These are phyloP conservation scores for Stipa capillata DNA, from an alignment of 176 grass and related monocot genomes.

Conservation along the genomic window DNA sequence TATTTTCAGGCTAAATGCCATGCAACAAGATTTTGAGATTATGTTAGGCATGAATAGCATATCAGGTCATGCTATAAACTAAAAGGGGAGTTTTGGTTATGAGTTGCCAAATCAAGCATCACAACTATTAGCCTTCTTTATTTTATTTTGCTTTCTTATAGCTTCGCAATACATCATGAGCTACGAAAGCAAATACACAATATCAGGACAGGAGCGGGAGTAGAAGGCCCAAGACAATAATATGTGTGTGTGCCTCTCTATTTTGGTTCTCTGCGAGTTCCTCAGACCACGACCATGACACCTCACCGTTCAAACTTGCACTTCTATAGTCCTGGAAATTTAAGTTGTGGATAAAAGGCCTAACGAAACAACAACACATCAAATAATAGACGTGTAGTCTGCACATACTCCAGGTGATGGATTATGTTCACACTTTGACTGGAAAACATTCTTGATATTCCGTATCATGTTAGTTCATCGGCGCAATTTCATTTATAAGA, in stretches of 20 bases:
- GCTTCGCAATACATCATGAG: background rate
- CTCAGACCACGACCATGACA: background rate
- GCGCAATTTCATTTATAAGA: background rate
- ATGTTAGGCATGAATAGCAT: conserved; percentile 14
- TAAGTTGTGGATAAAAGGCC: background rate
- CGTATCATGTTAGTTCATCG: conserved; percentile 2
- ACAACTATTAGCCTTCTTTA: background rate
- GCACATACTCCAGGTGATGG: background rate
- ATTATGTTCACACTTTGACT: background rate
- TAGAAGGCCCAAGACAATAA: background rate
- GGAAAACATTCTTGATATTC: background rate
- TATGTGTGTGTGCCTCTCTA: background rate
- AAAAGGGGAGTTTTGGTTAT: background rate
- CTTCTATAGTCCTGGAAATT: background rate
- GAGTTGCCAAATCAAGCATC: background rate
- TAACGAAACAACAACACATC: background rate
- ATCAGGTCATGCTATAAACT: conserved; percentile 6
- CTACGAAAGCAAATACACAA: background rate
- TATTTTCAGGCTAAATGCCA: conserved; percentile 34
- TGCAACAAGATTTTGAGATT: conserved; percentile 35
- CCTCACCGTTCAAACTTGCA: background rate
- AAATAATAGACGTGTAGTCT: background rate
- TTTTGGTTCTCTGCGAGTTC: background rate
- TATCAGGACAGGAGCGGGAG: background rate
- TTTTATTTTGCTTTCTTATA: background rate